These are phyloP conservation scores for Volvariella volvacea DNA, from an alignment of 1,284 basidiomycete species.

Conservation along the genomic window DNA sequence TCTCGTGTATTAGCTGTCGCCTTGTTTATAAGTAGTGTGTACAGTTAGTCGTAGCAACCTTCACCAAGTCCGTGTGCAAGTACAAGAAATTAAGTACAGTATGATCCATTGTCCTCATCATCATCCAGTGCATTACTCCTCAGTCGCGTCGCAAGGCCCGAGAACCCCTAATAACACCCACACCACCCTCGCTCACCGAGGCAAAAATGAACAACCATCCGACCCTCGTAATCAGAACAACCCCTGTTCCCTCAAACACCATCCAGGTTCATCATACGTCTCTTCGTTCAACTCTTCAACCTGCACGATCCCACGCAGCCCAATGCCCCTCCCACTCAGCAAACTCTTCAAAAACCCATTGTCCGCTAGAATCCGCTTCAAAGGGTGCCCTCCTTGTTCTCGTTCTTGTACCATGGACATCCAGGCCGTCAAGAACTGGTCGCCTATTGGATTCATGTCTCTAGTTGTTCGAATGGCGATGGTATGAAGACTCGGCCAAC, in stretches of 20 bases:
- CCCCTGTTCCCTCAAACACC: conserved; percentile 4
- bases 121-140: too few relatives aligned
- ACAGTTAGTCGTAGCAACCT: too few relatives aligned
- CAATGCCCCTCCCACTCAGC: conserved; percentile 1
- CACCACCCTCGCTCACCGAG: too few relatives aligned
- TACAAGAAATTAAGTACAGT: too few relatives aligned
- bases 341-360: background rate
- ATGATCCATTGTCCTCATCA: too few relatives aligned
- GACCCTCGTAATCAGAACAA: conserved; percentile 7
- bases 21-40: too few relatives aligned
- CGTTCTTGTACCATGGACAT: conserved; percentile 12
- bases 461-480: conserved; percentile 21
- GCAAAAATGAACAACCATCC: too few relatives aligned
- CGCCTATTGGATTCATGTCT: conserved; percentile 10
- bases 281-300: conserved; percentile 7
- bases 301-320: background rate
- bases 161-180: too few relatives aligned
- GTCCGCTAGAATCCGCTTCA: background rate
- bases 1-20: too few relatives aligned
- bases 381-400: background rate
- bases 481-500: conserved; percentile 20
- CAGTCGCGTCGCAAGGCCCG: too few relatives aligned
- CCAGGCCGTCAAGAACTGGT: conserved; percentile 11
- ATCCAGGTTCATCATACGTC: background rate
- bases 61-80: too few relatives aligned